Evolutionary conservation across 805 yeast genomes (phyloP).

Genomic region (Starmerella sp.): DNA sequence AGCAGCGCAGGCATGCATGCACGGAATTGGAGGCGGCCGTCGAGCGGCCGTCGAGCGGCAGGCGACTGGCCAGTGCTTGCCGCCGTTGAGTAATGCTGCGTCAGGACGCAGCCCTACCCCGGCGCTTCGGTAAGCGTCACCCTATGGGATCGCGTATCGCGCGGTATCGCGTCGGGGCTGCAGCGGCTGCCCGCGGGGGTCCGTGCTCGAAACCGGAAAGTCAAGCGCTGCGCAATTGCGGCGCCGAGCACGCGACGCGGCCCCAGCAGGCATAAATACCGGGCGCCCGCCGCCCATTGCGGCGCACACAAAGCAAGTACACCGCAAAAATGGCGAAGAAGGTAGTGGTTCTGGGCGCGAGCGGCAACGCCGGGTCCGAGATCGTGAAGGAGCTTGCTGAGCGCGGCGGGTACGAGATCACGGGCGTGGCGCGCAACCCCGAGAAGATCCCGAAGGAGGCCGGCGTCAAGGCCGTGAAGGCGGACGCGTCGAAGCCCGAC

Average conservation of each 20-base stretch:
- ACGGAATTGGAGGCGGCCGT: no score
- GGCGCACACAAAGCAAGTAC: no score
- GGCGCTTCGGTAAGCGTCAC: not conserved
- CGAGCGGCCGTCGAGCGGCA: no score
- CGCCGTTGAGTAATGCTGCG: not conserved
- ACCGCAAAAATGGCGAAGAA: not conserved
- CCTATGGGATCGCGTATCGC: not conserved
- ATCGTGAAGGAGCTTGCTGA: constrained; percentile 10
- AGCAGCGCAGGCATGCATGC: no score
- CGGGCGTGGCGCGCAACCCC: constrained; percentile 14
- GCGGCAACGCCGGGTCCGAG: constrained; percentile 30
- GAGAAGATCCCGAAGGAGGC: constrained; percentile 2
- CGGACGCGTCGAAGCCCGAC: constrained; percentile 12
- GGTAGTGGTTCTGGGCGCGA: constrained; percentile 22
- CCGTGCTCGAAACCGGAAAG: not conserved
- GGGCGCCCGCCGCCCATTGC: no score
- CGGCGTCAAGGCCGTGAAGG: constrained; percentile 8
- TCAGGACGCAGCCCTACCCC: not conserved
- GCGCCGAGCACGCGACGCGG: not conserved
- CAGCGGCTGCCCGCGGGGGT: not conserved
- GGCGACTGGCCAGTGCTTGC: not conserved
- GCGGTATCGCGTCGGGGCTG: not conserved
- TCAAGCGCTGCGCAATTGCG: not conserved
- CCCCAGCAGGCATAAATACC: not conserved
- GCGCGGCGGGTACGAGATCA: constrained; percentile 10